Evolutionary conservation across 2,329 filamentous ascomycete species (phyloP).

Genomic region (Ramularia endophylla): DNA sequence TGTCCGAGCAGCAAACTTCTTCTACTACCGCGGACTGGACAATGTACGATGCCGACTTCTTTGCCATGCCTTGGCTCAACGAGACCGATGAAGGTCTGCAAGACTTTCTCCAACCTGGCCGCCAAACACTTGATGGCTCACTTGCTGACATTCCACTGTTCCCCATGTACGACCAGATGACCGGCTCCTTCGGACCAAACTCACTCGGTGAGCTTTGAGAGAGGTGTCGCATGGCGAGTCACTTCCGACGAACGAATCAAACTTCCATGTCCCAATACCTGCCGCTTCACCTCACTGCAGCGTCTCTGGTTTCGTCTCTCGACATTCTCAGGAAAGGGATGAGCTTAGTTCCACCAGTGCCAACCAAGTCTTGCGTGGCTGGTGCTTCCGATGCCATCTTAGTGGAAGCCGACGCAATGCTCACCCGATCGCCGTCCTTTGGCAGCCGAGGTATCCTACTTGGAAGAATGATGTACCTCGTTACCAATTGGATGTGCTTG

Average conservation of each 20-base stretch:
- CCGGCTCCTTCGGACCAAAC: conserved; percentile 5
- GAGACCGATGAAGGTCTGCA: conserved; percentile 24
- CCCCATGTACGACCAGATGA: conserved; percentile 22
- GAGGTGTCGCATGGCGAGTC: background rate
- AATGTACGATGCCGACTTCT: conserved; percentile 22
- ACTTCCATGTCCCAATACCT: too few relatives aligned
- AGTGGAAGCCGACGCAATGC: conserved; percentile 44
- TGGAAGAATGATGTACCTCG: conserved; percentile 48
- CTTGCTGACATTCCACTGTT: conserved; percentile 23
- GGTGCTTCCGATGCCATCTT: conserved; percentile 29
- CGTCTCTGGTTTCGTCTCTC: conserved; percentile 42
- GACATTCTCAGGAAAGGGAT: conserved; percentile 50
- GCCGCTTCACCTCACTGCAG: conserved; percentile 10
- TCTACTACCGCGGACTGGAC: conserved; percentile 16
- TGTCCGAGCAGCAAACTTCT: background rate
- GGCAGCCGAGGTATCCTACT: conserved; percentile 17
- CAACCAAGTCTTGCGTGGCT: conserved; percentile 37
- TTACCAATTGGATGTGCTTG: conserved; percentile 49
- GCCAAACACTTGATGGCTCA: conserved; percentile 17
- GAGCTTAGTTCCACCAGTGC: conserved; percentile 48
- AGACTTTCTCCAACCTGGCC: conserved; percentile 24
- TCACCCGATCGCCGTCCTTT: conserved; percentile 27
- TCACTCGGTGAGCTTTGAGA: too few relatives aligned
- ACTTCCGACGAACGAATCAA: background rate
- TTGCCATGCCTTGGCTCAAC: conserved; percentile 23